Evolutionary conservation across 805 yeast genomes (phyloP), one percentile per base, ranked within the genome.

Genomic region (Hermanozyma aechmeae): DNA sequence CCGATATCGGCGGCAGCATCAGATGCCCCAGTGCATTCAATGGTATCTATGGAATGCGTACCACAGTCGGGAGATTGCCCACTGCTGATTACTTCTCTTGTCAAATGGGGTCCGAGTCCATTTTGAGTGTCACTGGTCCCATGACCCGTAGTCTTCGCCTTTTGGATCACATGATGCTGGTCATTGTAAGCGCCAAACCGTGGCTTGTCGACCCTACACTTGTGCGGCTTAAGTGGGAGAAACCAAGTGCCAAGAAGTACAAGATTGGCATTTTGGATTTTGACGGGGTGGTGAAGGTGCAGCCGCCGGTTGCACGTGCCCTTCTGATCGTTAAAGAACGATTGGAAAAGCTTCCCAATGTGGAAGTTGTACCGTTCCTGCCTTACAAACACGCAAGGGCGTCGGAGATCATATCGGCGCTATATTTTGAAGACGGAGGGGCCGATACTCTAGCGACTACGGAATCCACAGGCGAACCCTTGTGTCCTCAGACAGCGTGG

Each of bases 11-110:
- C n/a, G n/a, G n/a, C n/a, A n/a, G n/a, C n/a, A n/a, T n/a, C n/a
- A n/a, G n/a, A n/a, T n/a, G n/a, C n/a, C n/a, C n/a, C n/a, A n/a
- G n/a, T n/a, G n/a, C n/a, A n/a, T n/a, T n/a, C n/a, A n/a, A n/a
- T n/a, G n/a, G n/a, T n/a, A n/a, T n/a, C n/a, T n/a, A n/a, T n/a
- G n/a, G n/a, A n/a, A n/a, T 73, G 25, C 61, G 68, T 37, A 65
- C 72, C 26, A 60, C 76, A n/a, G 54, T 60, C 11, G 65, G 63
- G 13, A 57, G 79, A 31, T 20, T 48, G 7, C 44, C 51, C 15
- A 25, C 27, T 5, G 27, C 27, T 5, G 27, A 25, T 12, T 25
- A 25, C 27, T 25, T 25, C 15, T 25, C 27, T 14, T 25, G 27
- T 16, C 27, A 25, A n/a, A 9, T 25, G 27, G 27, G 27, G 15